Evolutionary conservation across 1,284 basidiomycete species (phyloP), one percentile per base, ranked within the genome.

Genomic region (Thecaphora frezii): DNA sequence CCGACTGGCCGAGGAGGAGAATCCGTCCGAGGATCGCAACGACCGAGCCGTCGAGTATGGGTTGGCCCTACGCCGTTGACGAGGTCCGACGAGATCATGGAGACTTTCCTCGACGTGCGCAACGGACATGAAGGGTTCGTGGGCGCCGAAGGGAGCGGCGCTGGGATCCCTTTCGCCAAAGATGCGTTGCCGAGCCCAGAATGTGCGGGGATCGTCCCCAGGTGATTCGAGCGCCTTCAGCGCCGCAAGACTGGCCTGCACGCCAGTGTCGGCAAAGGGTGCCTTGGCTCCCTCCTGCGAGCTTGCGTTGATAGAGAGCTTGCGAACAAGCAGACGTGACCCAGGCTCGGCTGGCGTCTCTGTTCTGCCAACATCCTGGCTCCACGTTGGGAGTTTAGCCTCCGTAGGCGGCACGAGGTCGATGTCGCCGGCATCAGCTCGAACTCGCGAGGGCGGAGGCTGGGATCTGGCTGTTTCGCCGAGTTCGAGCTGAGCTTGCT

Each of bases 171-270:
- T 47, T 44, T 57, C 53, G 30, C 63, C 63, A 19, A 61, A 48
- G 10, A 66, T 60, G 24, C 58, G 48, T 37, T 57, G 54, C 10
- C 63, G 54, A 14, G 63, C 63, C 37, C 55, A 22, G 21, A 66
- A 51, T n/a, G 54, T 66, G 26, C 49, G 47, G 9, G 47, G 46
- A 23, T 51, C 54, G 37, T 61, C 46, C 21, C 59, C 63, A 4
- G 58, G 53, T 1, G 62, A 61, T 25, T 66, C 63, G 39, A 61
- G 54, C 3, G 63, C 63, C 14, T 48, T 53, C 1, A 66, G 52
- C 1, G 63, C 58, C 18, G 57, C 63, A 1, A 66, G 48, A 38
- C 58, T 61, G 4, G 63, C 63, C 37, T 66, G 63, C 1, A 66
- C 63, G 19, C 63, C 63, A 4, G 63, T 57, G 16, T 66, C 57